Conservation (phyloP, 768 basidiomycete species). For the Mrakia hoshinonis region DNA sequence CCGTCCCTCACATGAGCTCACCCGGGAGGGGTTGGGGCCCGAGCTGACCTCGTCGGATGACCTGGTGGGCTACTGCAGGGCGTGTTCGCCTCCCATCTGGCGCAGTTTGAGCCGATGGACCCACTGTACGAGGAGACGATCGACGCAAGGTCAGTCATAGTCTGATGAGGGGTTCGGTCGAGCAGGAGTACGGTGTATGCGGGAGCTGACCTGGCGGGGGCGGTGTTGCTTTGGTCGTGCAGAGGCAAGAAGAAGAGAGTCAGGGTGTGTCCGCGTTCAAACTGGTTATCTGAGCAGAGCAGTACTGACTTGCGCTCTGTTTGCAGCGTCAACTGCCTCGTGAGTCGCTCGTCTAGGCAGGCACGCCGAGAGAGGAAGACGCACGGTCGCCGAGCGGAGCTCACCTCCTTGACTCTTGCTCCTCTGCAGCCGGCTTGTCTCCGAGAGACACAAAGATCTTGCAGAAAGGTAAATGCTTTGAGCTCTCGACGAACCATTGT, state of each 20-base stretch:
- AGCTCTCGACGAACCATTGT: too few relatives aligned
- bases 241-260: conserved; percentile 23
- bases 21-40: too few relatives aligned
- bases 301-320: neutral
- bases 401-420: neutral
- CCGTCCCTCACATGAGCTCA: too few relatives aligned
- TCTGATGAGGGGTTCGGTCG: neutral
- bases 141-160: neutral
- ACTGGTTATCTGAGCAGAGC: neutral
- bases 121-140: conserved; percentile 18
- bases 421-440: conserved; percentile 11
- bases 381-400: neutral
- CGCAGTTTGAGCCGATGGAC: conserved; percentile 14
- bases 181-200: neutral
- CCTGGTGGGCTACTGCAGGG: neutral
- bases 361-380: neutral
- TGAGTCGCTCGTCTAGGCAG: neutral
- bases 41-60: neutral
- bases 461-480: neutral
- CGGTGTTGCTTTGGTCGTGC: neutral
- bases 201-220: neutral
- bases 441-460: conserved; percentile 14
- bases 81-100: conserved; percentile 4
- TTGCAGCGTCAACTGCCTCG: conserved; percentile 18
- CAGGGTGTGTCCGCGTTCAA: neutral